Conservation (phyloP, 2,329 filamentous ascomycete species). For the Penicillium thymicola region DNA sequence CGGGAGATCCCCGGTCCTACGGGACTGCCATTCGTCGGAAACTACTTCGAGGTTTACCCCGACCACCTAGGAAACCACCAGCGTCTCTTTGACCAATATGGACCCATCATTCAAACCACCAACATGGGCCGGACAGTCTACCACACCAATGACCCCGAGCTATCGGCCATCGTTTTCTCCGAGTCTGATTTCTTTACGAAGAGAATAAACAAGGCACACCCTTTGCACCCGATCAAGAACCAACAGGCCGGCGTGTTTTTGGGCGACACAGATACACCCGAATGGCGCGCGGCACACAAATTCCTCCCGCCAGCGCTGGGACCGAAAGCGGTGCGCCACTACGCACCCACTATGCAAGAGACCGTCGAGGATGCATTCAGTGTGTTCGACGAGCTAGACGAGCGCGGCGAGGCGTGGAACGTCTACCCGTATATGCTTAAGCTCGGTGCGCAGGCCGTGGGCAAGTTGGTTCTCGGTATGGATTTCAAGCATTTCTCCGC, state of each 20-base stretch:
- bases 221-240: constrained; percentile 29
- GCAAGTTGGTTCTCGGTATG: constrained; percentile 45
- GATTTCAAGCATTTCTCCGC: constrained; percentile 47
- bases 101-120: constrained; percentile 51
- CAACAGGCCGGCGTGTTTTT: constrained; percentile 32
- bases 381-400: constrained; percentile 50
- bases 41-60: constrained; percentile 55
- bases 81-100: constrained; percentile 53
- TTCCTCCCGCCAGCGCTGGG: constrained; percentile 39
- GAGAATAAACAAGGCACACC: constrained; percentile 41
- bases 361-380: constrained; percentile 52
- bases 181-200: constrained; percentile 56
- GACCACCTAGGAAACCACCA: constrained; percentile 59
- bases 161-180: constrained; percentile 48
- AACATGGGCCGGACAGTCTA: constrained; percentile 53
- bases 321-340: constrained; percentile 32
- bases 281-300: constrained; percentile 53
- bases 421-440: constrained; percentile 53
- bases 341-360: constrained; percentile 58
- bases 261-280: constrained; percentile 31
- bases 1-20: constrained; percentile 21
- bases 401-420: constrained; percentile 45
- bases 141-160: constrained; percentile 50
- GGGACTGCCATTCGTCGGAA: constrained; percentile 46
- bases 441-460: constrained; percentile 44